Percentiles rank a stretch among this genome's conserved stretches.
Evolutionary conservation across 495 filamentous ascomycete genomes (phyloP).

Genomic region (Aspergillus ellipticus): DNA sequence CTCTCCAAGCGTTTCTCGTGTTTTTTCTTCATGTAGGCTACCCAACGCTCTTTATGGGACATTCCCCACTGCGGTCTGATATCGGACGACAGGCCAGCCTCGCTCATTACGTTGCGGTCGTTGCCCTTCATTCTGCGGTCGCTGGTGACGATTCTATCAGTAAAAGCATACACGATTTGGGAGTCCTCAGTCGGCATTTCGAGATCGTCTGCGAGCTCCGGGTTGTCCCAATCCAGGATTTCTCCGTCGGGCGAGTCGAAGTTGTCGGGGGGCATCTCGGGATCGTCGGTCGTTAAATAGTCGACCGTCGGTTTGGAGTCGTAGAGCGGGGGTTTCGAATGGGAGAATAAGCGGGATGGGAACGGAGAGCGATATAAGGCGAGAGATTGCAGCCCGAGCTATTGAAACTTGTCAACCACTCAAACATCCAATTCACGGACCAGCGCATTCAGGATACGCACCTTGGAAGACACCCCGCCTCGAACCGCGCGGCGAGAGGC

Average conservation of each 20-base stretch:
- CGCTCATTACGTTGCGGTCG: too few relatives aligned
- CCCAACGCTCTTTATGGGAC: too few relatives aligned
- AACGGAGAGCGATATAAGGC: background rate
- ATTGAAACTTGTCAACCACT: slow-evolving; percentile 2
- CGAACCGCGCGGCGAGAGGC: slow-evolving; percentile 11
- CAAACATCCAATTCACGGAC: background rate
- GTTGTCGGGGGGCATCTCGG: too few relatives aligned
- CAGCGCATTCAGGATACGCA: background rate
- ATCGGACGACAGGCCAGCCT: background rate
- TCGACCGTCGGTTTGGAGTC: background rate
- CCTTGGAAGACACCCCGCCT: slow-evolving; percentile 16
- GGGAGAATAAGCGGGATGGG: background rate
- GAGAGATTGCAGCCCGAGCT: slow-evolving; percentile 5
- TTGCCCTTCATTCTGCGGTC: too few relatives aligned
- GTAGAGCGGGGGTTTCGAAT: background rate
- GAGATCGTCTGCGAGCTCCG: too few relatives aligned
- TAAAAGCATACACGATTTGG: too few relatives aligned
- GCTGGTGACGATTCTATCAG: too few relatives aligned
- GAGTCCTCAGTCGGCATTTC: too few relatives aligned
- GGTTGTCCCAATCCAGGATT: too few relatives aligned
- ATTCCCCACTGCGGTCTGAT: background rate
- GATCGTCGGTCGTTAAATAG: background rate
- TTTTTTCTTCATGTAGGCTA: too few relatives aligned
- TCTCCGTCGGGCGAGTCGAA: too few relatives aligned
- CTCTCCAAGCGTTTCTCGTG: too few relatives aligned